Base-by-base conservation (phyloP, 1,284 basidiomycete species). In the Mycena sp. region DNA sequence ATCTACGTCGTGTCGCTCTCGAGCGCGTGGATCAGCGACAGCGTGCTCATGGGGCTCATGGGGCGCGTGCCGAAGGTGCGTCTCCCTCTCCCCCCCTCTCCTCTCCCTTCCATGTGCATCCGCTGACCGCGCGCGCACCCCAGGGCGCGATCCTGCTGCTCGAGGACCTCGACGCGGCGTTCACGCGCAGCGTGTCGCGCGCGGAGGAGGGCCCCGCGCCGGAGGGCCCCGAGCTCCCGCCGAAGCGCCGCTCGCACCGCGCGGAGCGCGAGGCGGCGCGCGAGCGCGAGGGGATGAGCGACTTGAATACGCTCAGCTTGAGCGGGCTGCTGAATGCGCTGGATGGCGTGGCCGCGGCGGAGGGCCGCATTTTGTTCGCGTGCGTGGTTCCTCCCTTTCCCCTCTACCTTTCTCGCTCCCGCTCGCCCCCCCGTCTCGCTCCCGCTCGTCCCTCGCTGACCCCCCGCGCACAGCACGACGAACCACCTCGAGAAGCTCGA, bases 401-500 rank as follows among this genome's bases (percentile, higher is more conserved):
- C n/a, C 25, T 40, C 37, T 46, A 50, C 19, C 25, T 30, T 21
- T 10, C 54, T 28, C 2, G 37, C 11, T 48, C 2, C 25, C 38
- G 26, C n/a, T n/a, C n/a, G n/a, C n/a, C n/a, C n/a, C n/a, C n/a
- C n/a, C n/a, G n/a, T n/a, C n/a, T n/a, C n/a, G n/a, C n/a, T n/a
- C n/a, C n/a, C n/a, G n/a, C n/a, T n/a, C n/a, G n/a, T n/a, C n/a
- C n/a, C n/a, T 30, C 29, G 40, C 52, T 64, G 21, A 69, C 46
- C 25, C 19, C 3, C 41, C 32, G 14, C 32, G 68, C 50, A 64
- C 63, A 90, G 88, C 0, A 93, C 91, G 16, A 94, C 92, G 6
- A 95, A 95, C 73, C 91, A 94, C 71, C 79, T 93, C n/a, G 91
- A 94, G 70, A 84, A 86, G 28, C 85, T 95, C 4, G 93, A 95